phyloP scores from a whole-genome alignment of 257 asterid species.

The Capsicum pubescens region DNA sequence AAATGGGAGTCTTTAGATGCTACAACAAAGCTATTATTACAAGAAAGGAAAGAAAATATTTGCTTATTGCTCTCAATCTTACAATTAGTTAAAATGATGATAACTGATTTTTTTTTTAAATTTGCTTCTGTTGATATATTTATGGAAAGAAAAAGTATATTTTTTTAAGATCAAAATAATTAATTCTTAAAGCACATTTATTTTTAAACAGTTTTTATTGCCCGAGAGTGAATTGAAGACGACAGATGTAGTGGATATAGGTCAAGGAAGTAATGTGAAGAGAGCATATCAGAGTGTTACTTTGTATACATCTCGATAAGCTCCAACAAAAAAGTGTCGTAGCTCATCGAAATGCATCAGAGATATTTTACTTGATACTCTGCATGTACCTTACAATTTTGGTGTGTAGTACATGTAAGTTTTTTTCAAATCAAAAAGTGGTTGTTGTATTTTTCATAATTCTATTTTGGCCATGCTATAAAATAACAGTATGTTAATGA shows the following conservation, averaged over 20 bases:
- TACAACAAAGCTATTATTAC: slow-evolving; percentile 77
- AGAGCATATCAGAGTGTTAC: slow-evolving; percentile 85
- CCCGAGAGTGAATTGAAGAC: slow-evolving; percentile 76
- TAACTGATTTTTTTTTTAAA: no score
- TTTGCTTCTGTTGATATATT: no score
- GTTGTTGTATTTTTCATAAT: background rate
- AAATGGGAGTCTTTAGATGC: slow-evolving; percentile 65
- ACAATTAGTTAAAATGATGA: no score
- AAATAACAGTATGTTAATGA: background rate
- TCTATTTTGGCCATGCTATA: background rate
- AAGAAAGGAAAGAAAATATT: slow-evolving; percentile 84
- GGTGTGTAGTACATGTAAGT: background rate
- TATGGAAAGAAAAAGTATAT: no score
- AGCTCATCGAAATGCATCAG: slow-evolving; percentile 64
- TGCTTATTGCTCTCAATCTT: slow-evolving; percentile 30
- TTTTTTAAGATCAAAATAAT: no score
- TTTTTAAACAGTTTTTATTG: no score
- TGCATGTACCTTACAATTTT: no score
- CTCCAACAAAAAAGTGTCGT: slow-evolving; percentile 88
- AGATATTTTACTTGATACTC: slow-evolving; percentile 24
- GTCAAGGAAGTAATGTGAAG: slow-evolving; percentile 74
- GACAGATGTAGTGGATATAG: slow-evolving; percentile 72
- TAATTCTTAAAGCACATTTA: no score
- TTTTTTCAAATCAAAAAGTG: background rate
- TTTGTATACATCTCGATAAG: slow-evolving; percentile 86